Evolutionary conservation across 1,284 basidiomycete genomes (phyloP), one percentile per base, ranked within the genome.

Genomic region (Cryptococcus maquisensis): DNA sequence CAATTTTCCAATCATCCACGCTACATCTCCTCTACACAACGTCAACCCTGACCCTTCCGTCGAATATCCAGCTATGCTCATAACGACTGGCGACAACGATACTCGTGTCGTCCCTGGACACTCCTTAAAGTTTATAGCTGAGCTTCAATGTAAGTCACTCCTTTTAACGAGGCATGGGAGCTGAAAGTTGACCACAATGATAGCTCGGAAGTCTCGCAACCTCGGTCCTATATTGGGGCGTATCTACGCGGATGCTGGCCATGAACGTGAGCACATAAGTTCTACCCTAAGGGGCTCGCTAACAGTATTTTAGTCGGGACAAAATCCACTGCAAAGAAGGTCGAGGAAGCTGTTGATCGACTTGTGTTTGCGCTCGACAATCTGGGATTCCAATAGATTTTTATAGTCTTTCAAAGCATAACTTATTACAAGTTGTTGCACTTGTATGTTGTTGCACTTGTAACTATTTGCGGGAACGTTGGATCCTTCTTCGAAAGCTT

Each of bases 31-130:
- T 3, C 38, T 59, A 24, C 56, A 61, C 44, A 59, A 56, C 36
- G 39, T 59, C 28, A 37, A 47, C 21, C 20, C 43, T 23, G 47
- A 50, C 16, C 39, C 41, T 7, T 23, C 47, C 20, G 32, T 43
- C n/a, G 23, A 26, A 3, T 62, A 62, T 24, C 60, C 55, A 23
- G 52, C 60, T 2, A 47, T 62, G 32, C 45, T 62, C 16, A 42
- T 62, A 12, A 59, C 57, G 2, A 62, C 57, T 5, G 60, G 49
- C 13, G 57, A 59, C 32, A 47, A 59, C 42, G 60, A 62, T 37
- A 54, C 32, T 12, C 56, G 60, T 12, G 60, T 62, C 13, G 51
- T 59, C 8, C 60, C 60, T 8, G 54, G 51, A 7, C 60, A 61
- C 44, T 56, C 57, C 20, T 49, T 62, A 9, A 59, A 62, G 41